These are phyloP conservation scores for Phyllostachys edulis DNA, from an alignment of 176 grass and related monocot species.

Conservation along the genomic window DNA sequence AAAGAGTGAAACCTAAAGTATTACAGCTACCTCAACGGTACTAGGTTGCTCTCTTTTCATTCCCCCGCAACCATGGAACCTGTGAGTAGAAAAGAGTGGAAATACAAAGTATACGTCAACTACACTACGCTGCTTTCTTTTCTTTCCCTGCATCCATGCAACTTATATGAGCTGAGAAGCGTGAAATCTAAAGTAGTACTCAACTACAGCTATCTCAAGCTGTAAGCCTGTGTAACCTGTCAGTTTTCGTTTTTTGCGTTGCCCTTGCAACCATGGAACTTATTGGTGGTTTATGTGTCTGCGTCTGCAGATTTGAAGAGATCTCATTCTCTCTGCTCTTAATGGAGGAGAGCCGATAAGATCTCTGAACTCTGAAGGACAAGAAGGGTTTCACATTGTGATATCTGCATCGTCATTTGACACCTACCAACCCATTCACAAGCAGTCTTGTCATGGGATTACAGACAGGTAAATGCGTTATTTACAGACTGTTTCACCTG, in stretches of 20 bases:
- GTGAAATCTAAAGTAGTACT: not conserved
- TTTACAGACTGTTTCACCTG: not conserved
- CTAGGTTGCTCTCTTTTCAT: conserved; percentile 29
- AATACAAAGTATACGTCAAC: not conserved
- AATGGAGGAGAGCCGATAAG: not conserved
- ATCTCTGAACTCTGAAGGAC: not conserved
- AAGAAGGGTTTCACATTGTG: not conserved
- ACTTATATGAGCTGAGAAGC: not conserved
- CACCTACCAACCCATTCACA: not conserved
- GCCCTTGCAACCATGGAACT: not conserved
- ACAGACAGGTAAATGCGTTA: conserved; percentile 12
- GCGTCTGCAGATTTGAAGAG: conserved; percentile 37
- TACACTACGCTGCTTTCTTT: not conserved
- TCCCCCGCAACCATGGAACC: conserved; percentile 28
- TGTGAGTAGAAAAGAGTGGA: conserved; percentile 3
- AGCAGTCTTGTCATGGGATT: not conserved
- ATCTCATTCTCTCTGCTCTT: not conserved
- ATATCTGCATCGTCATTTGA: not conserved
- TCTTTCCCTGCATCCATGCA: conserved; percentile 4
- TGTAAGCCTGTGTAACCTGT: not conserved
- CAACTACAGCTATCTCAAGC: not conserved
- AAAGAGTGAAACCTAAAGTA: conserved; percentile 29
- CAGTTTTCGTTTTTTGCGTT: not conserved
- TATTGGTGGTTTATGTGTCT: conserved; percentile 1
- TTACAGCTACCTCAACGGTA: not conserved